Evolutionary conservation across 75 land plant species (phyloP).

Genomic region (Pseudotsuga menziesii): DNA sequence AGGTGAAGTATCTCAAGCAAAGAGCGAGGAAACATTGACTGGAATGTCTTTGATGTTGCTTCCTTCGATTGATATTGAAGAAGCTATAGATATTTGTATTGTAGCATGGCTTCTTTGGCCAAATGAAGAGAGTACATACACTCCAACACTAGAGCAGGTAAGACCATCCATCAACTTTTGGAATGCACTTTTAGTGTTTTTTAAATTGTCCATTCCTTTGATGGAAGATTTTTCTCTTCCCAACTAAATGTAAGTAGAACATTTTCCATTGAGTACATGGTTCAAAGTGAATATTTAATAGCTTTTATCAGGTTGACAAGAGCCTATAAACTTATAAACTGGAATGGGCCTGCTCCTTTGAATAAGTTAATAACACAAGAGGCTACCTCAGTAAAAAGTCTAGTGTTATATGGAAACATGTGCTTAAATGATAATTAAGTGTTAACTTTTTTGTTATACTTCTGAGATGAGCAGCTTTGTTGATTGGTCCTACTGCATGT

Average conservation of each 20-base stretch:
- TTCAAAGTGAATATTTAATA: neutral
- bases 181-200: neutral
- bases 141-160: slow-evolving; percentile 88
- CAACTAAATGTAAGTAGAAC: neutral
- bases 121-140: slow-evolving; percentile 85
- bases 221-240: neutral
- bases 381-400: neutral
- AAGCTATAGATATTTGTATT: slow-evolving; percentile 60
- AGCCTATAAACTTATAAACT: neutral
- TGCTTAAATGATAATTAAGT: neutral
- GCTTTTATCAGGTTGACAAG: neutral
- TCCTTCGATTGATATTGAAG: slow-evolving; percentile 29
- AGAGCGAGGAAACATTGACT: slow-evolving; percentile 16
- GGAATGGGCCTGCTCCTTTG: neutral
- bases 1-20: neutral
- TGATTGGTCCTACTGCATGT: neutral
- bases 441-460: neutral
- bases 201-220: neutral
- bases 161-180: neutral
- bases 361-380: neutral
- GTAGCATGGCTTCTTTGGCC: slow-evolving; percentile 98
- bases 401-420: neutral
- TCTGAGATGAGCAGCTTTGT: neutral
- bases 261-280: neutral
- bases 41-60: slow-evolving; percentile 30